Evolutionary conservation across 2,329 filamentous ascomycete genomes (phyloP), one percentile per base, ranked within the genome.

Genomic region (Mariannaea elegans): DNA sequence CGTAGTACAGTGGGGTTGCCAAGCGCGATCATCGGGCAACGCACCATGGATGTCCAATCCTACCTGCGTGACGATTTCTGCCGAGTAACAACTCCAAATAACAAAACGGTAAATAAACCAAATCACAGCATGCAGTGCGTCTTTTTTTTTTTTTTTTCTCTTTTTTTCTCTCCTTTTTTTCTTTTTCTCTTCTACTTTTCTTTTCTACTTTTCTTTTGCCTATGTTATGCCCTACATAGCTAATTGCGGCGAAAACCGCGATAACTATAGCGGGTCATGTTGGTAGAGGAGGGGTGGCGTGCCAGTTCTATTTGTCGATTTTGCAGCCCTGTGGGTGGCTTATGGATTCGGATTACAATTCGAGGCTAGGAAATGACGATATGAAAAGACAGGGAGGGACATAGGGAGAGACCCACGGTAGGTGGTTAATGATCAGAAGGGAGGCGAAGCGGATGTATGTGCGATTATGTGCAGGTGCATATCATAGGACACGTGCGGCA

Each of bases 81-180:
- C 50, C 38, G 48, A 16, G 41, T 19, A 55, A 55, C 50, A 45
- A 54, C 56, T 38, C 42, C 31, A 45, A 41, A 50, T 50, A 55
- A 46, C 41, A 19, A 44, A 31, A 32, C 29, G 13, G 32, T 48
- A 51, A 57, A 50, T 41, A 54, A 45, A 45, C 24, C 23, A 49
- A 18, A n/a, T 14, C n/a, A 16, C 18, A 32, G 19, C 13, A 29
- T 27, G 21, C 31, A 31, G 38, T 38, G n/a, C n/a, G n/a, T n/a
- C n/a, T n/a, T n/a, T 44, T 34, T 53, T n/a, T 42, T 50, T 38
- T 48, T 16, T 7, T 36, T 21, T 39, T 19, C 19, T 19, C 8
- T 38, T 21, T 32, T 44, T 46, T 54, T 42, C 19, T 27, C 19
- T 29, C 39, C n/a, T 54, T 21, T 34, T 18, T 44, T 21, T 7